A percentile compares a stretch with the other conserved stretches of the same genome.
Evolutionary conservation across 164 flowering plant species (phyloP).

Genomic region (Dillenia turbinata): DNA sequence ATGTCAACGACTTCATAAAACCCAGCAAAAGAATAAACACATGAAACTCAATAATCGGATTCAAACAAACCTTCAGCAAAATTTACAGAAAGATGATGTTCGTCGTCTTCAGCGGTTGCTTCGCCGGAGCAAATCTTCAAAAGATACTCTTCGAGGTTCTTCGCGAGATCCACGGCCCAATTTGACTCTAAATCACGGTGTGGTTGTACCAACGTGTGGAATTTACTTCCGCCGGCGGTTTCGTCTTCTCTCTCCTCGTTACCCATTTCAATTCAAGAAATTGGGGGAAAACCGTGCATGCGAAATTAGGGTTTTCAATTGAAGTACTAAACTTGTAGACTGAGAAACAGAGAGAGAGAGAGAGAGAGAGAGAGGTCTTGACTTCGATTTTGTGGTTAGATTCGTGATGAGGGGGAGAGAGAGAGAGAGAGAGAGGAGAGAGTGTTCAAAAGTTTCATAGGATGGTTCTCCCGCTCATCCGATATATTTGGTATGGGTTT

Average conservation of each 20-base stretch:
- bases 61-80: constrained; percentile 79
- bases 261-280: constrained; percentile 19
- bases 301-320: not conserved
- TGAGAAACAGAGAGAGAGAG: too few relatives aligned
- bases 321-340: too few relatives aligned
- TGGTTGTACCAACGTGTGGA: constrained; percentile 56
- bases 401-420: too few relatives aligned
- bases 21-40: not conserved
- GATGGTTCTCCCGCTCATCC: too few relatives aligned
- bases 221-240: constrained; percentile 17
- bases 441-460: too few relatives aligned
- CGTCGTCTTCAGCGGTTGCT: constrained; percentile 33
- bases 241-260: constrained; percentile 16
- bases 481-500: too few relatives aligned
- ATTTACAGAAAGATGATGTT: constrained; percentile 48
- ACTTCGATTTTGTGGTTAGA: too few relatives aligned
- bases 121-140: constrained; percentile 84
- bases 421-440: too few relatives aligned
- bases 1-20: constrained; percentile 2
- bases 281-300: constrained; percentile 1
- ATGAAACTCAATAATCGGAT: not conserved
- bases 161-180: constrained; percentile 82
- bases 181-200: constrained; percentile 82
- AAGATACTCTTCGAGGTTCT: constrained; percentile 80
- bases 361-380: too few relatives aligned